These are phyloP conservation scores for Rutstroemia sp. DNA, from an alignment of 2,329 filamentous ascomycete species.

Conservation along the genomic window DNA sequence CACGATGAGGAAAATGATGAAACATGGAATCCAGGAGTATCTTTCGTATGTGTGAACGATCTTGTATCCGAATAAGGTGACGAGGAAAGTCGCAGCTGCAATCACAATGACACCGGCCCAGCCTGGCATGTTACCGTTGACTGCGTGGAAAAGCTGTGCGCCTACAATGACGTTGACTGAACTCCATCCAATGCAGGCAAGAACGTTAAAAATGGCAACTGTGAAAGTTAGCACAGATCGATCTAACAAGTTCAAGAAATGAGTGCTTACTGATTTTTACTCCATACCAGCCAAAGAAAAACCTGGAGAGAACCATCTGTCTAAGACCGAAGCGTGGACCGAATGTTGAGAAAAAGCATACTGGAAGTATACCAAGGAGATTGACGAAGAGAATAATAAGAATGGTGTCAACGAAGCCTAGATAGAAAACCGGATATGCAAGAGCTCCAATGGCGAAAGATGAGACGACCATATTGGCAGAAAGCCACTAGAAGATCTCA, in stretches of 20 bases:
- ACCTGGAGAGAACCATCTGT: constrained; percentile 74
- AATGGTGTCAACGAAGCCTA: constrained; percentile 68
- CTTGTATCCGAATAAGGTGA: constrained; percentile 70
- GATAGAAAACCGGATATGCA: constrained; percentile 56
- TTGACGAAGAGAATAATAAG: constrained; percentile 71
- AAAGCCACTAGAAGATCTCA: constrained; percentile 51
- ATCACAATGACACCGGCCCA: constrained; percentile 71
- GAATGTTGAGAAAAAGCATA: constrained; percentile 72
- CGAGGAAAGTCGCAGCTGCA: constrained; percentile 55
- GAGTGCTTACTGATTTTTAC: constrained; percentile 51
- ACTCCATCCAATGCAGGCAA: constrained; percentile 69
- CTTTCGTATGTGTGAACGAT: constrained; percentile 72
- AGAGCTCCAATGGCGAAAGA: constrained; percentile 70
- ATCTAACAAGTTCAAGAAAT: not conserved
- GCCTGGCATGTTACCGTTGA: constrained; percentile 62
- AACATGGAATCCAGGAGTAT: constrained; percentile 66
- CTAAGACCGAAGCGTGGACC: constrained; percentile 67
- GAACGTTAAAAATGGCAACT: constrained; percentile 63
- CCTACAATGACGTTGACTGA: constrained; percentile 74
- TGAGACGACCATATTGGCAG: constrained; percentile 71
- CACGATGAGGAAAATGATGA: constrained; percentile 66
- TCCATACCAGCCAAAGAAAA: constrained; percentile 68
- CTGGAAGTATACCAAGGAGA: constrained; percentile 61
- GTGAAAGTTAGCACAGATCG: constrained; percentile 6
- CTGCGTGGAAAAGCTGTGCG: constrained; percentile 67